Evolutionary conservation across 345 rosid species (phyloP).

Genomic region (Eucalyptus marginata): DNA sequence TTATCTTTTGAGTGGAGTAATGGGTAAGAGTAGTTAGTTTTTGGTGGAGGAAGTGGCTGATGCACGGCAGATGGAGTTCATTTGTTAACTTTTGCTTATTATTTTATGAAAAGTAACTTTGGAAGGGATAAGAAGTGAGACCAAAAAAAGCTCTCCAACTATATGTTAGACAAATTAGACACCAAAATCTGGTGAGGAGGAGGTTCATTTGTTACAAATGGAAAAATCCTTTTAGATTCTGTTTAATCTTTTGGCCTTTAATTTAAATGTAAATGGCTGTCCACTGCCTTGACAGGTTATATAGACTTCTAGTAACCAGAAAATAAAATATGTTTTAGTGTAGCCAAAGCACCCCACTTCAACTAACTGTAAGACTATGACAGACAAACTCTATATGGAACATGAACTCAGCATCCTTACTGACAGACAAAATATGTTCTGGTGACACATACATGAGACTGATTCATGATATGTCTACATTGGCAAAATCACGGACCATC

Average conservation of each 20-base stretch:
- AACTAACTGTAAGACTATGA: not conserved
- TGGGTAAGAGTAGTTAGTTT: not conserved
- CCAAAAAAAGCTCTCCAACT: not conserved
- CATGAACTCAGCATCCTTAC: not conserved
- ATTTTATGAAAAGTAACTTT: not conserved
- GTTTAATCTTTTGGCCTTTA: not conserved
- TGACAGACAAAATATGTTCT: not conserved
- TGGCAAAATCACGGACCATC: not conserved
- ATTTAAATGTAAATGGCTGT: not conserved
- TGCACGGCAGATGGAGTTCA: not conserved
- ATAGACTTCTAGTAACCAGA: not conserved
- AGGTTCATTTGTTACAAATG: not conserved
- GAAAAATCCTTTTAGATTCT: not conserved
- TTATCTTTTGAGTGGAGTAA: not conserved
- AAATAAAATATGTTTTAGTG: not conserved
- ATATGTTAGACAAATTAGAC: not conserved
- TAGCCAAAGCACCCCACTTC: not conserved
- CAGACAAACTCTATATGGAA: not conserved
- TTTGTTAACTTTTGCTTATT: not conserved
- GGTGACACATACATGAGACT: not conserved
- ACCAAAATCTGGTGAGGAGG: not conserved
- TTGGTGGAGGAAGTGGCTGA: not conserved
- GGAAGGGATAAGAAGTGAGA: not conserved
- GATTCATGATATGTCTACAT: not conserved
- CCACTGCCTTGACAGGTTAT: not conserved